Evolutionary conservation across 1,284 basidiomycete species (phyloP).

Genomic region (Cryptococcus wingfieldii): DNA sequence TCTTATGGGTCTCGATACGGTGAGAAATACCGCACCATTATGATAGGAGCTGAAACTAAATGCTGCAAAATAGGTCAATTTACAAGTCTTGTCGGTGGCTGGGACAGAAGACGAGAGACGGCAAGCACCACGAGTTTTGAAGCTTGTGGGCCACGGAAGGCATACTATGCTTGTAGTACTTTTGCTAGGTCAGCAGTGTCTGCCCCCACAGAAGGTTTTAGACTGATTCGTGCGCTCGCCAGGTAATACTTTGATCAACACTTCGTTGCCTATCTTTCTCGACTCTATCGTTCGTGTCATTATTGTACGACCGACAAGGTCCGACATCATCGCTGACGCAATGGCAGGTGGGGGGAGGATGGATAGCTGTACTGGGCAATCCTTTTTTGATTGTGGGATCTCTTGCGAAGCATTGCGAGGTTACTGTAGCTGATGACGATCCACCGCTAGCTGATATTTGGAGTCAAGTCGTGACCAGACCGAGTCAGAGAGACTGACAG

Average conservation of each 20-base stretch:
- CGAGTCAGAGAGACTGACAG: not conserved
- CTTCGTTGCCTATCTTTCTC: constrained; percentile 53
- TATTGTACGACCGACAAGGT: too few species aligned
- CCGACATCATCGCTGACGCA: not conserved
- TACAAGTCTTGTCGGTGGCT: constrained; percentile 46
- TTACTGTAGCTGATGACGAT: not conserved
- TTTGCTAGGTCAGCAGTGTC: constrained; percentile 38
- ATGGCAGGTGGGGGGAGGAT: constrained; percentile 44
- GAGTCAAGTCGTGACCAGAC: constrained; percentile 13
- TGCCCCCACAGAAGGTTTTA: not conserved
- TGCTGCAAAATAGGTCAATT: constrained; percentile 32
- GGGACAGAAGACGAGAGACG: constrained; percentile 48
- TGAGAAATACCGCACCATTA: constrained; percentile 7
- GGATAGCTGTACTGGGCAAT: constrained; percentile 38
- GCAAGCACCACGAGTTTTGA: constrained; percentile 50
- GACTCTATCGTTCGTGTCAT: constrained; percentile 37
- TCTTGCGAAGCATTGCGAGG: not conserved
- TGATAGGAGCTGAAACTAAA: not conserved
- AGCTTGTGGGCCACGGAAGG: constrained; percentile 48
- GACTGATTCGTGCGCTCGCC: constrained; percentile 5
- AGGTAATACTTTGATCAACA: constrained; percentile 53
- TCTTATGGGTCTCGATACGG: constrained; percentile 52
- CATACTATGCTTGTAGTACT: constrained; percentile 50
- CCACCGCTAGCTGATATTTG: constrained; percentile 28
- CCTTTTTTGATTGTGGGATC: constrained; percentile 23